Evolutionary conservation across 2,329 filamentous ascomycete genomes (phyloP).

Genomic region (Myriangium duriaei): DNA sequence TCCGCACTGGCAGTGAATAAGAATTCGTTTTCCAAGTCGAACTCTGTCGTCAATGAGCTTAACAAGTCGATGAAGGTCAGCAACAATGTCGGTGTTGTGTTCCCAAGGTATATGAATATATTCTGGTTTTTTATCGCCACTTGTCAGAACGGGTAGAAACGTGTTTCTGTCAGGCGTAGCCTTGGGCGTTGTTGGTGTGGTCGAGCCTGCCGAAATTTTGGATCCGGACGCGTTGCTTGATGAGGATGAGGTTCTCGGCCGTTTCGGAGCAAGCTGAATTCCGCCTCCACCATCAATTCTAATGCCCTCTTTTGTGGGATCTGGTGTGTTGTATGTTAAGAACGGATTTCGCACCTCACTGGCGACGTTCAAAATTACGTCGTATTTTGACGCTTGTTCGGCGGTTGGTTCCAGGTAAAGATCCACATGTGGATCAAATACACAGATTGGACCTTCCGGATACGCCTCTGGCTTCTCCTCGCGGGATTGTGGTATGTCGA

Average conservation of each 20-base stretch:
- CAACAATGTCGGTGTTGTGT: constrained; percentile 74
- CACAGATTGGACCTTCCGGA: constrained; percentile 68
- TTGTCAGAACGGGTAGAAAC: constrained; percentile 15
- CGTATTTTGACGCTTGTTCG: constrained; percentile 64
- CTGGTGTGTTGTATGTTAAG: constrained; percentile 18
- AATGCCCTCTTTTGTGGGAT: constrained; percentile 20
- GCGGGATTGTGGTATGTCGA: constrained; percentile 44
- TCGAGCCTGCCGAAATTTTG: constrained; percentile 13
- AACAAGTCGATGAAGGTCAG: constrained; percentile 62
- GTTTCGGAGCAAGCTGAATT: constrained; percentile 23
- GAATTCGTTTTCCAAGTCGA: constrained; percentile 60
- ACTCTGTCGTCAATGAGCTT: constrained; percentile 63
- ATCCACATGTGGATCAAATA: constrained; percentile 66
- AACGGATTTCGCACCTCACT: constrained; percentile 73
- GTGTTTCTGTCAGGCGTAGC: constrained; percentile 32
- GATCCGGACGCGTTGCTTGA: constrained; percentile 15
- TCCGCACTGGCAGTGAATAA: constrained; percentile 77
- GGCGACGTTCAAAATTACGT: constrained; percentile 75
- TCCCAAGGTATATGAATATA: constrained; percentile 85
- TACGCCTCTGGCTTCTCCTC: constrained; percentile 68
- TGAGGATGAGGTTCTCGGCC: constrained; percentile 5
- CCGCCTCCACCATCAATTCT: constrained; percentile 21
- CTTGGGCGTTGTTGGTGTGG: constrained; percentile 41
- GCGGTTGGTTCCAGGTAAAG: constrained; percentile 70
- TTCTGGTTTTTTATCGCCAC: constrained; percentile 47